These are phyloP conservation scores for Penicillium macrosclerotiorum DNA, from an alignment of 495 filamentous ascomycete species.

Conservation along the genomic window DNA sequence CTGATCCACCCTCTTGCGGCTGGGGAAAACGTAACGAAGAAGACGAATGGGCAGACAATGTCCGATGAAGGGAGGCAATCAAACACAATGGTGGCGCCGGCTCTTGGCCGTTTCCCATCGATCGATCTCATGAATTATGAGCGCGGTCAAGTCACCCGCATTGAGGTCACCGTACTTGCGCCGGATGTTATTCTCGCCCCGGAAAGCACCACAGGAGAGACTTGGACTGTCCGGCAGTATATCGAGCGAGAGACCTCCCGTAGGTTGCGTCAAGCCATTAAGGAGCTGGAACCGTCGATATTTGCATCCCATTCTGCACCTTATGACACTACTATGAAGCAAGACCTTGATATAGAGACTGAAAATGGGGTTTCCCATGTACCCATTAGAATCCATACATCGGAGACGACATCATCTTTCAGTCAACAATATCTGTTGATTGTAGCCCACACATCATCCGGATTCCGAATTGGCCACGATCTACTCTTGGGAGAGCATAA, in stretches of 20 bases:
- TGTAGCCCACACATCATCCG: constrained; percentile 63
- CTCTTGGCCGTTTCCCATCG: constrained; percentile 34
- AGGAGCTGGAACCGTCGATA: constrained; percentile 7
- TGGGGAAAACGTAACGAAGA: neutral
- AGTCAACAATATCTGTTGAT: constrained; percentile 69
- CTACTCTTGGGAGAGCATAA: constrained; percentile 52
- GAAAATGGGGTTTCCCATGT: constrained; percentile 20
- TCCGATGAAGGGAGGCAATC: neutral
- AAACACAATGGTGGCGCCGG: neutral
- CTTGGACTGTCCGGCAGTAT: constrained; percentile 10
- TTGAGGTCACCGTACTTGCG: constrained; percentile 62
- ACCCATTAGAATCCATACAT: constrained; percentile 42
- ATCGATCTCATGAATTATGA: constrained; percentile 22
- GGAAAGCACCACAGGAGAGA: neutral
- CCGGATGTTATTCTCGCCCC: constrained; percentile 29
- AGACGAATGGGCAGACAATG: neutral
- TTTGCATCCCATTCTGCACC: neutral
- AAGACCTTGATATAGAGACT: neutral
- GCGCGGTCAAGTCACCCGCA: constrained; percentile 49
- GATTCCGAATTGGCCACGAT: constrained; percentile 66
- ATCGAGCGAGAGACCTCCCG: constrained; percentile 9
- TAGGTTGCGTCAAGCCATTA: constrained; percentile 8
- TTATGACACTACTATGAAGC: no score
- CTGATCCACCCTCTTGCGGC: constrained; percentile 50
- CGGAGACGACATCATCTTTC: constrained; percentile 57